Conservation (phyloP, 2,329 filamentous ascomycete species). For the Alternaria burnsii region DNA sequence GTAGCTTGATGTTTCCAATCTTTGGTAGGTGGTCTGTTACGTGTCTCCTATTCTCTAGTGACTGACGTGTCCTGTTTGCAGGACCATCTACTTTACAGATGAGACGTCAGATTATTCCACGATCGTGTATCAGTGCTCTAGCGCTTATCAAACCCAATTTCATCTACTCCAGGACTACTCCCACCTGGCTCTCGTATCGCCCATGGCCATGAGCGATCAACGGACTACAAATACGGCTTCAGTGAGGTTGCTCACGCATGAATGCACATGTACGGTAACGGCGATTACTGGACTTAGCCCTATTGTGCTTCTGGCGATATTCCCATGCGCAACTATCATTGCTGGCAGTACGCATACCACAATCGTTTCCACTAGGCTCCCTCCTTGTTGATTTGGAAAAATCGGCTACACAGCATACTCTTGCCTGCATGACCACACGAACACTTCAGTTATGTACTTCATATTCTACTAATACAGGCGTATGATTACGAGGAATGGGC, state of each 20-base stretch:
- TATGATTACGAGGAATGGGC: not conserved
- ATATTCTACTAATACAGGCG: not conserved
- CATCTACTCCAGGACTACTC: conserved; percentile 11
- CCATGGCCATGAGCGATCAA: conserved; percentile 12
- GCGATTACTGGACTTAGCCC: not conserved
- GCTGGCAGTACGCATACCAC: not conserved
- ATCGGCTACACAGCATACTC: not conserved
- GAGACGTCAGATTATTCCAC: conserved; percentile 18
- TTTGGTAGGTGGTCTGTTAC: conserved; percentile 31
- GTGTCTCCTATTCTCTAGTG: not conserved
- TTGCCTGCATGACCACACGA: not conserved
- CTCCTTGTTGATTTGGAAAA: not conserved
- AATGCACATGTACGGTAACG: conserved; percentile 1
- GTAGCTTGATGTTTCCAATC: conserved; percentile 21
- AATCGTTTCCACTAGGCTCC: not conserved
- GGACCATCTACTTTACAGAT: conserved; percentile 18
- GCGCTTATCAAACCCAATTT: conserved; percentile 7
- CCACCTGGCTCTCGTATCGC: conserved; percentile 5
- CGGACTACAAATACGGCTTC: conserved; percentile 22
- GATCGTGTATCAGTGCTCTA: conserved; percentile 29
- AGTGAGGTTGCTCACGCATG: conserved; percentile 25
- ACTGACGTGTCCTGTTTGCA: conserved; percentile 11
- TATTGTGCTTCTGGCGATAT: not conserved
- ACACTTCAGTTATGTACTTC: not conserved
- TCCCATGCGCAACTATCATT: not conserved